Percentiles rank a stretch among this genome's conserved stretches.
These are phyloP conservation scores for Cladosporium velox DNA, from an alignment of 2,329 filamentous ascomycete species.

Conservation along the genomic window DNA sequence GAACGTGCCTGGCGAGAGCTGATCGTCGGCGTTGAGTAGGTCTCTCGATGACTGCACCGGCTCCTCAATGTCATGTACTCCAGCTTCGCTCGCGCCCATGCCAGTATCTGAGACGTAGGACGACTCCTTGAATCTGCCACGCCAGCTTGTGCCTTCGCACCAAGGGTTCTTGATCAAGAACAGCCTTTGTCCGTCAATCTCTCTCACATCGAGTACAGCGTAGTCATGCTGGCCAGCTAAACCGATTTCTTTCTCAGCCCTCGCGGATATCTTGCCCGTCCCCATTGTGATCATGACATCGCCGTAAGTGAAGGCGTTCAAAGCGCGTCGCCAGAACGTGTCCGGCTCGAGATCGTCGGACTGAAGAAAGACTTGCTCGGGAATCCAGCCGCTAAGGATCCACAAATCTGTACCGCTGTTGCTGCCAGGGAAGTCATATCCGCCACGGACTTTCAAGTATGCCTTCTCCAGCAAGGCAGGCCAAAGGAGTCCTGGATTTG, in stretches of 20 bases:
- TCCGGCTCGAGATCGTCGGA: constrained; percentile 77
- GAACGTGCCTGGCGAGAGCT: constrained; percentile 70
- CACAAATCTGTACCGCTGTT: constrained; percentile 95
- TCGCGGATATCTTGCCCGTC: constrained; percentile 75
- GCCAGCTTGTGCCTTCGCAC: constrained; percentile 79
- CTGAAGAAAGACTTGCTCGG: constrained; percentile 90
- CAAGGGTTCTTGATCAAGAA: constrained; percentile 95
- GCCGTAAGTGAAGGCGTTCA: constrained; percentile 71
- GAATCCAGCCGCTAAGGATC: constrained; percentile 93
- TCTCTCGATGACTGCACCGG: constrained; percentile 37
- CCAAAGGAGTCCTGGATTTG: constrained; percentile 81
- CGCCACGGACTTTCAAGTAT: constrained; percentile 90
- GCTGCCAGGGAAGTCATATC: constrained; percentile 96
- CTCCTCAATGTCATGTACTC: constrained; percentile 26
- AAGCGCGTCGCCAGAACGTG: constrained; percentile 75
- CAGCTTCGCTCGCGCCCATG: not conserved
- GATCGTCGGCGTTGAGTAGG: constrained; percentile 40
- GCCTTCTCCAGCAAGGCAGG: constrained; percentile 93
- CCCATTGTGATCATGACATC: constrained; percentile 88
- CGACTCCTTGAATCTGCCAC: constrained; percentile 48
- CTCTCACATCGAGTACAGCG: constrained; percentile 77
- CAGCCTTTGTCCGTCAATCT: constrained; percentile 62
- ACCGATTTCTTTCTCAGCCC: constrained; percentile 78
- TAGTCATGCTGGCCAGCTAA: constrained; percentile 92
- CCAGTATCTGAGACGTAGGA: constrained; percentile 12